Conservation (phyloP, 78 protist genomes). For the Andalucia godoyi region DNA sequence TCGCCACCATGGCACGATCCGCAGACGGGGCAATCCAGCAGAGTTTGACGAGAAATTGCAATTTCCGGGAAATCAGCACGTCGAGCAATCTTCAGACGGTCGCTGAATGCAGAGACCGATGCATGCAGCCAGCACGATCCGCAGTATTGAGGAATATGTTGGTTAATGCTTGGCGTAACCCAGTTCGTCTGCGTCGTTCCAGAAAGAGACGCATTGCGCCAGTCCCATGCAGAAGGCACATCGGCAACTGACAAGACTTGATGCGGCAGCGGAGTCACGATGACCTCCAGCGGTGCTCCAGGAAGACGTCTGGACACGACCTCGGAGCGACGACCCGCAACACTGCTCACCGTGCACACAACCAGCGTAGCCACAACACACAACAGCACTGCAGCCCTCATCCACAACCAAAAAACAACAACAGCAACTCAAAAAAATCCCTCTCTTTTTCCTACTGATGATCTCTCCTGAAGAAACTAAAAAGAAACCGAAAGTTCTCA, state of each 20-base stretch:
- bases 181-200: conserved; percentile 33
- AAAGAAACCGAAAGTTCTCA: too few species aligned
- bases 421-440: too few species aligned
- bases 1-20: conserved; percentile 44
- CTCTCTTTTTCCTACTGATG: too few species aligned
- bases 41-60: conserved; percentile 24
- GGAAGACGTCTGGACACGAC: too few species aligned
- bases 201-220: conserved; percentile 19
- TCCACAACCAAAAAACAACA: too few species aligned
- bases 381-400: too few species aligned
- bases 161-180: conserved; percentile 37
- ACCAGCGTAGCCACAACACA: too few species aligned
- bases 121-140: conserved; percentile 43
- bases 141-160: conserved; percentile 67
- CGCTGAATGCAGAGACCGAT: conserved; percentile 18
- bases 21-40: conserved; percentile 38
- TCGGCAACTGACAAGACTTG: neutral
- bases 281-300: too few species aligned
- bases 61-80: conserved; percentile 17
- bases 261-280: neutral
- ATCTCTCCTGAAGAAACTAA: too few species aligned
- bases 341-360: too few species aligned
- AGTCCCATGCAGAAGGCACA: neutral
- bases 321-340: too few species aligned
- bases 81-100: conserved; percentile 32